Conservation (phyloP, 768 basidiomycete genomes). For the Agaricus blazei region DNA sequence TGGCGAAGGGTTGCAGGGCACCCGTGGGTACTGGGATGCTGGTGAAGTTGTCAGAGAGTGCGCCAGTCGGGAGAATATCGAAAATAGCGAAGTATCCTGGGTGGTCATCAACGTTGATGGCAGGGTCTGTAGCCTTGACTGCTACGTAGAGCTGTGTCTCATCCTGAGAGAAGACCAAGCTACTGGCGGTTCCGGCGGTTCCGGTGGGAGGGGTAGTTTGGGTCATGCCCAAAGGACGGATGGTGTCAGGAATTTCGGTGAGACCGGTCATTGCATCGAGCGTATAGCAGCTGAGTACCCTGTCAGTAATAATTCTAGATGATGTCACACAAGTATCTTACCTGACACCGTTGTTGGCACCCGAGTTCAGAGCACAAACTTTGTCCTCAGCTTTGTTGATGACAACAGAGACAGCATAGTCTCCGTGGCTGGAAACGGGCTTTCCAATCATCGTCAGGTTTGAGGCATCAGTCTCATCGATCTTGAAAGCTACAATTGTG, state of each 20-base stretch:
- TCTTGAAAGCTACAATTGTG: slow-evolving; percentile 33
- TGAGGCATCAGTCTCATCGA: slow-evolving; percentile 25
- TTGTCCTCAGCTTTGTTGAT: slow-evolving; percentile 26
- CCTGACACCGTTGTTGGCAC: slow-evolving; percentile 37
- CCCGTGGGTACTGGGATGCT: slow-evolving; percentile 24
- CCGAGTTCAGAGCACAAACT: slow-evolving; percentile 40
- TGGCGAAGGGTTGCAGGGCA: slow-evolving; percentile 46
- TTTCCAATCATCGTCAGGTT: slow-evolving; percentile 33
- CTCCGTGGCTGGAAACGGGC: slow-evolving; percentile 40
- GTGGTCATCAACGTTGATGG: slow-evolving; percentile 8
- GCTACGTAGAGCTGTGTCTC: slow-evolving; percentile 39
- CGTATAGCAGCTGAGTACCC: slow-evolving; percentile 31
- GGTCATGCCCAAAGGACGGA: slow-evolving; percentile 38
- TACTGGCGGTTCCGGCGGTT: slow-evolving; percentile 39
- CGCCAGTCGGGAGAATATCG: slow-evolving; percentile 13
- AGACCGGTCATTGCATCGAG: slow-evolving; percentile 38
- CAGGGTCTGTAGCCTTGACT: slow-evolving; percentile 43
- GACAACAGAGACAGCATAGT: slow-evolving; percentile 45
- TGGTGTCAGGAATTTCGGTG: slow-evolving; percentile 32
- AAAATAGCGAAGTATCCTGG: slow-evolving; percentile 31
- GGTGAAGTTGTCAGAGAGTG: slow-evolving; percentile 38
- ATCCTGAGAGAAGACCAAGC: slow-evolving; percentile 44
- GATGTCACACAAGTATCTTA: slow-evolving; percentile 15
- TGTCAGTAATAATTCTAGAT: neutral
- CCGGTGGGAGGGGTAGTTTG: slow-evolving; percentile 51